Conservation (phyloP, 345 rosid species). For the Hypericum perforatum region DNA sequence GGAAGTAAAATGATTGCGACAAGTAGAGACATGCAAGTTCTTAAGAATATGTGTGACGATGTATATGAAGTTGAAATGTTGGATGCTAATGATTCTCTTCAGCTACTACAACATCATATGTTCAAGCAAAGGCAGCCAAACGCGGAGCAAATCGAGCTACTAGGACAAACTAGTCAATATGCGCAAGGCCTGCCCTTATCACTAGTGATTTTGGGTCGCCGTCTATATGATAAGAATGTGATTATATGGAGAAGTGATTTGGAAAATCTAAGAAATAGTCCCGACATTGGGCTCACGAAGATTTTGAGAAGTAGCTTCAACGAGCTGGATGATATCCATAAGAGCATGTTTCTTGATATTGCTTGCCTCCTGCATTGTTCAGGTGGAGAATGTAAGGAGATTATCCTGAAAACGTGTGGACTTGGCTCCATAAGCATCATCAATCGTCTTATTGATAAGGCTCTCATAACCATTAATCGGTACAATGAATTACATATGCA, state of each 20-base stretch:
- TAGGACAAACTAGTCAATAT: background rate
- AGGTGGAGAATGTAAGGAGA: background rate
- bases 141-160: background rate
- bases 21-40: background rate
- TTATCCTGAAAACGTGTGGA: background rate
- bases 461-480: background rate
- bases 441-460: background rate
- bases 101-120: background rate
- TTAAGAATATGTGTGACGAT: background rate
- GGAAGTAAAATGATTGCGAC: constrained; percentile 4
- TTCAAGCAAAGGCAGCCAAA: background rate
- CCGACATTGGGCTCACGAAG: background rate
- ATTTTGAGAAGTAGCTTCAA: background rate
- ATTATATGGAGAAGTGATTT: background rate
- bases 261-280: background rate
- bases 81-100: background rate
- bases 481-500: background rate
- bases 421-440: background rate
- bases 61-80: background rate
- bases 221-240: background rate
- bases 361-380: background rate
- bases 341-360: background rate
- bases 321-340: background rate
- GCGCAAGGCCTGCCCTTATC: background rate
- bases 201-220: background rate